Evolutionary conservation across 768 basidiomycete genomes (phyloP), one percentile per base, ranked within the genome.

Genomic region (Fistulinella prunicolor): DNA sequence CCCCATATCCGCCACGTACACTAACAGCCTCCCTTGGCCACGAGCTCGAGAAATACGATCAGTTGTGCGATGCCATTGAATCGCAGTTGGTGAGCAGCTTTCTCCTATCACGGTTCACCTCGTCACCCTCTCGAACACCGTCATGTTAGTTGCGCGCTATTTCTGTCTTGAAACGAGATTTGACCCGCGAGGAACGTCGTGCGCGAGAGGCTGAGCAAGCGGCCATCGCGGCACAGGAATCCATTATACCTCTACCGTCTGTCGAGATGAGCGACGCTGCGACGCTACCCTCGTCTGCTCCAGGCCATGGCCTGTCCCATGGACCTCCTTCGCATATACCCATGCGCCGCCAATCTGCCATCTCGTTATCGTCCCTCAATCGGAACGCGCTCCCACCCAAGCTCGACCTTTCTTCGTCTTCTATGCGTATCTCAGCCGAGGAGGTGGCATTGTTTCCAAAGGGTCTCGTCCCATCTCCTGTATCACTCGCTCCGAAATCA

Each of bases 401-500:
- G 57, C 79, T 91, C n/a, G 89, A 92, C 59, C 73, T 92, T 6
- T 87, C 89, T n/a, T 74, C 85, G 1, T 68, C 81, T 12, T 71
- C 82, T 10, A 72, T 89, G 46, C 80, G 82, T 38, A 74, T 88
- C 23, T 68, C 78, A n/a, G 72, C 83, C 0, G 82, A 84, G 36
- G 86, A 88, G 56, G 76, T 73, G 6, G 69, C 77, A 6, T 60
- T 81, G 46, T 83, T 79, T 40, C 68, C 77, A 1, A 81, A 75
- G 38, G 82, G 83, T 2, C 70, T 89, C 39, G 75, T 83, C 23
- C 67, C 67, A 2, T 90, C 88, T 6, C 89, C 89, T 7, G 89
- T 91, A 26, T 87, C 84, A 5, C 76, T 92, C 30, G 89, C 87
- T 0, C 89, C 89, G 2, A 86, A 82, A 59, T 88, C 89, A 6